Base-by-base conservation (phyloP, 2,329 filamentous ascomycete species). In the Sporothrix schenckii region DNA sequence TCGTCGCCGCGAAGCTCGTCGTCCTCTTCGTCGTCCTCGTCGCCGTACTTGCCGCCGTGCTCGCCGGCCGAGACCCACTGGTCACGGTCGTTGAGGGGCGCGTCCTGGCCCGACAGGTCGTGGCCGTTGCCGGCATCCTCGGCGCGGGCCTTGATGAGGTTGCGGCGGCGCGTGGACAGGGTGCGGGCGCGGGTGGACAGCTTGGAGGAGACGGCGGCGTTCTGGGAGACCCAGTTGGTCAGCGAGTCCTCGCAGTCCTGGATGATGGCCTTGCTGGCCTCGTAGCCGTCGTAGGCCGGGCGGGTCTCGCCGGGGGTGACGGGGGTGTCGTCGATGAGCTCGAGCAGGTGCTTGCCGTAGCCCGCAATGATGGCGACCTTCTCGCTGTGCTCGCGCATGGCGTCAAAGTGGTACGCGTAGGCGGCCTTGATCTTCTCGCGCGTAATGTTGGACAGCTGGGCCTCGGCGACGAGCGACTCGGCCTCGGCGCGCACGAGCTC, bases 361-460 rank as follows among this genome's bases (percentile, higher is more conserved):
- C 94, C 94, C 53, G 95, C 95, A 78, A 99, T 97, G 79, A 99
- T 96, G 78, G 95, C 95, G 30, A 98, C 88, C 86, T 99, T 99
- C 83, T 99, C 95, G 80, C 92, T 95, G 83, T 98, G 95, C 85
- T 99, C 95, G 72, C 93, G 92, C 74, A 99, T 89, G 56, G 95
- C 95, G 79, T 99, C 94, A 77, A 99, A 99, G 80, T 99, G 95
- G 84, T 98, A 99, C 69, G 91, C 92, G 83, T 97, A 99, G 53
- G 95, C 95, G 68, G 94, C 92, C 88, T 99, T 99, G 80, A 99
- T 90, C 87, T 99, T 99, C 84, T 99, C 94, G 77, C 95, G 94
- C 34, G 96, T 99, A 79, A 99, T 99, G 86, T 99, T 99, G 80
- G 94, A 97, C 68, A 99, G 87, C 83, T 99, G 95, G 9, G 95